Percentiles rank a stretch among this genome's conserved stretches.
These are phyloP conservation scores for Hygrocybe punicea DNA, from an alignment of 768 basidiomycete genomes.

Conservation along the genomic window DNA sequence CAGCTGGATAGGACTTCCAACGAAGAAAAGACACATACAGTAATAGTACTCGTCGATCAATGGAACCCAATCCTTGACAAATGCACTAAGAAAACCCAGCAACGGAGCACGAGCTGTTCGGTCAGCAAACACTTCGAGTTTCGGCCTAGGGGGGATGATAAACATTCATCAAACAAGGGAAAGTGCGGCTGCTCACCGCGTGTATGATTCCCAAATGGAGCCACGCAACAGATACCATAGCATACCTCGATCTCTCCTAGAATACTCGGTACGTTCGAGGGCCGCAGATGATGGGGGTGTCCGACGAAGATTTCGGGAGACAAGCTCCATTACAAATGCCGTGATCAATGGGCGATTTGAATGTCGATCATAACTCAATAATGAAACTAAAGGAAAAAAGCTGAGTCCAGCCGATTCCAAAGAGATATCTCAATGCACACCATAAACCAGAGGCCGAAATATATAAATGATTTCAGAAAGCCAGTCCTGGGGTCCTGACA, in stretches of 20 bases:
- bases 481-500: conserved; percentile 70
- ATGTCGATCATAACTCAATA: conserved; percentile 45
- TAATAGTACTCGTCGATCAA: conserved; percentile 89
- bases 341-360: conserved; percentile 63
- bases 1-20: neutral
- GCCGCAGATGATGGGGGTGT: conserved; percentile 56
- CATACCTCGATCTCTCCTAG: conserved; percentile 76
- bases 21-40: conserved; percentile 50
- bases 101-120: conserved; percentile 55
- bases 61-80: conserved; percentile 84
- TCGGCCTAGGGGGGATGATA: conserved; percentile 52
- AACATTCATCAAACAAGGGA: conserved; percentile 1
- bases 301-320: conserved; percentile 73
- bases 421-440: conserved; percentile 37
- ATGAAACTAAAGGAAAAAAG: conserved; percentile 30
- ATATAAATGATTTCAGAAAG: conserved; percentile 68
- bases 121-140: conserved; percentile 62
- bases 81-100: conserved; percentile 62
- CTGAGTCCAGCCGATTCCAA: conserved; percentile 10
- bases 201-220: conserved; percentile 78
- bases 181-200: conserved; percentile 46
- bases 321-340: conserved; percentile 64
- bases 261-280: conserved; percentile 75
- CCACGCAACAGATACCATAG: conserved; percentile 84
- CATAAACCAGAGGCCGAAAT: conserved; percentile 73